These are phyloP conservation scores for Lachancea thermotolerans DNA, from an alignment of 805 yeast species.

Conservation along the genomic window DNA sequence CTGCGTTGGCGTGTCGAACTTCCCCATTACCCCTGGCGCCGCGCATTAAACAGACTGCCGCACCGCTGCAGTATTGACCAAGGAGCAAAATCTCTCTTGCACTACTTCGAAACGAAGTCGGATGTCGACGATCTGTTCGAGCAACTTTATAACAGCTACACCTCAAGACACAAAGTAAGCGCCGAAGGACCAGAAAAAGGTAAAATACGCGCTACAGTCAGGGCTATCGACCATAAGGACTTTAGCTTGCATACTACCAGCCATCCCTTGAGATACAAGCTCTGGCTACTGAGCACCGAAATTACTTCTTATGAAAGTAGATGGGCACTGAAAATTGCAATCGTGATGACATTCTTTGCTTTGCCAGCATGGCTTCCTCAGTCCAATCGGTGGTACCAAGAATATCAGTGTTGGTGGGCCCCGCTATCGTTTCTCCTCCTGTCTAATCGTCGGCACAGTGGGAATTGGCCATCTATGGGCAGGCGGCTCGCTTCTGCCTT, in stretches of 20 bases:
- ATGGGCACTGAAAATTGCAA: conserved; percentile 38
- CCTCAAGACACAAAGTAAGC: conserved; percentile 33
- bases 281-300: conserved; percentile 34
- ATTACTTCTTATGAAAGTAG: conserved; percentile 36
- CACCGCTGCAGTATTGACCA: conserved; percentile 39
- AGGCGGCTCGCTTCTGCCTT: conserved; percentile 34
- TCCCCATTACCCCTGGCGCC: conserved; percentile 36
- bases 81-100: conserved; percentile 40
- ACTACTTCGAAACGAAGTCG: conserved; percentile 36
- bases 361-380: conserved; percentile 39
- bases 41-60: conserved; percentile 39
- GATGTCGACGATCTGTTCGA: conserved; percentile 44
- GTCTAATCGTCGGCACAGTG: conserved; percentile 37
- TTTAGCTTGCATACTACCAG: conserved; percentile 36
- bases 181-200: conserved; percentile 1
- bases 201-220: conserved; percentile 14
- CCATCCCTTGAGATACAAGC: conserved; percentile 30
- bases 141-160: conserved; percentile 38
- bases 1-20: conserved; percentile 32
- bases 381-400: conserved; percentile 38
- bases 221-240: conserved; percentile 39
- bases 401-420: conserved; percentile 40
- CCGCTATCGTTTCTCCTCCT: conserved; percentile 34
- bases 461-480: conserved; percentile 31
- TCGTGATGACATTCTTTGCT: conserved; percentile 33